Evolutionary conservation across 192 early-diverging fungal genomes (phyloP).

Genomic region (Podila minutissima): DNA sequence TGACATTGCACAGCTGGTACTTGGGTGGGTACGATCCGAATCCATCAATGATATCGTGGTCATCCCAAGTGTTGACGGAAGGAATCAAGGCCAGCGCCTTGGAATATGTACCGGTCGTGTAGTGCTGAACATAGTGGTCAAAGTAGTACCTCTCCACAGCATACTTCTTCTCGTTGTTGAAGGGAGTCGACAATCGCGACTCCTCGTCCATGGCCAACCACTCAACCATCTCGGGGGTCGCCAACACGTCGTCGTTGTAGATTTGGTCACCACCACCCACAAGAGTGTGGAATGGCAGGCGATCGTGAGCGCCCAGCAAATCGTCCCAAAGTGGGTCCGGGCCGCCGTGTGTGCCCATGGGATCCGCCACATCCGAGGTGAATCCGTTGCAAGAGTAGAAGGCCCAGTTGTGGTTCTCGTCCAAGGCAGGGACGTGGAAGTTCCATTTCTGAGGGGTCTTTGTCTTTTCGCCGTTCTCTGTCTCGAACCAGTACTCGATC

Average conservation of each 20-base stretch:
- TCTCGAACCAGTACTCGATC: conserved; percentile 50
- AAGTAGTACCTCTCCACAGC: conserved; percentile 76
- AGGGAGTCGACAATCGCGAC: conserved; percentile 58
- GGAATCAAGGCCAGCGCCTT: conserved; percentile 82
- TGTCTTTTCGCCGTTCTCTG: conserved; percentile 20
- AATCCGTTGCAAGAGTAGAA: conserved; percentile 83
- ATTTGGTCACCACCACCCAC: conserved; percentile 82
- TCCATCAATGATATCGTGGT: conserved; percentile 91
- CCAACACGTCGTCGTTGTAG: conserved; percentile 64
- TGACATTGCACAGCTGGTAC: conserved; percentile 72
- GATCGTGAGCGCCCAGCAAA: conserved; percentile 63
- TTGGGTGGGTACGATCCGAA: conserved; percentile 85
- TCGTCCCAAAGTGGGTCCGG: conserved; percentile 73
- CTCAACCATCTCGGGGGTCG: conserved; percentile 37
- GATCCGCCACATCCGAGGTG: conserved; percentile 61
- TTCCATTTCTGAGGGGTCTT: conserved; percentile 45
- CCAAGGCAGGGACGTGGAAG: conserved; percentile 54
- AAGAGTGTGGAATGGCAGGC: conserved; percentile 72
- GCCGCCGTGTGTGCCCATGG: conserved; percentile 42
- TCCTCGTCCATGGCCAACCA: conserved; percentile 50
- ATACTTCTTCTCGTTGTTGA: conserved; percentile 64
- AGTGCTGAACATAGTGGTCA: conserved; percentile 71
- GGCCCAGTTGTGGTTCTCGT: conserved; percentile 67
- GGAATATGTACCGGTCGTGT: conserved; percentile 58
- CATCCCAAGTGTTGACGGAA: conserved; percentile 82